A percentile compares a stretch with the other conserved stretches of the same genome.
Evolutionary conservation across 2,329 filamentous ascomycete species (phyloP).

Genomic region (Penicillium griseofulvum): DNA sequence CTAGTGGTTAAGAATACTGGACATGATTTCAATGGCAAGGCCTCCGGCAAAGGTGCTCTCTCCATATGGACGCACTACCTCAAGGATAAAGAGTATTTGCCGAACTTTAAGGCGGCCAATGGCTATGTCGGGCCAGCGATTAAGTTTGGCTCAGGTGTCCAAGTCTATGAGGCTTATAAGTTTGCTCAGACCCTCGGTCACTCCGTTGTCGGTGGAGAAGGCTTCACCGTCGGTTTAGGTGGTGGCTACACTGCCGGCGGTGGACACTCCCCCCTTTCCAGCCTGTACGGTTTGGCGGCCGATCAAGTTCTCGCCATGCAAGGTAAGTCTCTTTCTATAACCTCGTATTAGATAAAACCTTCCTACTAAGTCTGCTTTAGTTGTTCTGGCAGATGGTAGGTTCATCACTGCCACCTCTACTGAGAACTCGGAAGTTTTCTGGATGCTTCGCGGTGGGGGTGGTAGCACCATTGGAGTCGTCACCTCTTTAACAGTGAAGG

Average conservation of each 20-base stretch:
- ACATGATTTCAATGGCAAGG: conserved; percentile 50
- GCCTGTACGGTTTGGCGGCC: conserved; percentile 54
- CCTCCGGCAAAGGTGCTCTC: conserved; percentile 54
- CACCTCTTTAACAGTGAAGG: conserved; percentile 32
- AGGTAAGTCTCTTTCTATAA: conserved; percentile 7
- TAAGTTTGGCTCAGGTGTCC: conserved; percentile 54
- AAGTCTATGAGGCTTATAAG: conserved; percentile 50
- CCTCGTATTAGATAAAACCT: neutral
- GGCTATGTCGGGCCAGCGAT: conserved; percentile 52
- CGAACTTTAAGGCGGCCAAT: conserved; percentile 30
- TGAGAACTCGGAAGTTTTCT: conserved; percentile 46
- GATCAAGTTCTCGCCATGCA: conserved; percentile 56
- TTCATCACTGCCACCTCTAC: conserved; percentile 22
- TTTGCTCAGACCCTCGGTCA: conserved; percentile 46
- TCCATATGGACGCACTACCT: conserved; percentile 26
- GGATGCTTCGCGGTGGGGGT: conserved; percentile 55
- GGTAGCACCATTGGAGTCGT: conserved; percentile 52
- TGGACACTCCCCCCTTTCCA: conserved; percentile 45
- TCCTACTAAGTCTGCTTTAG: neutral
- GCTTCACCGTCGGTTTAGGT: conserved; percentile 51
- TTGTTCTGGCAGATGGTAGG: conserved; percentile 15
- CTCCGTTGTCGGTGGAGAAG: conserved; percentile 53
- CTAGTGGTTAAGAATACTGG: conserved; percentile 45
- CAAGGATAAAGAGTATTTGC: conserved; percentile 29
- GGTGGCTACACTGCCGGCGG: conserved; percentile 47